Conservation (phyloP, 2,329 filamentous ascomycete species). For the Proliferodiscus dingleyae region DNA sequence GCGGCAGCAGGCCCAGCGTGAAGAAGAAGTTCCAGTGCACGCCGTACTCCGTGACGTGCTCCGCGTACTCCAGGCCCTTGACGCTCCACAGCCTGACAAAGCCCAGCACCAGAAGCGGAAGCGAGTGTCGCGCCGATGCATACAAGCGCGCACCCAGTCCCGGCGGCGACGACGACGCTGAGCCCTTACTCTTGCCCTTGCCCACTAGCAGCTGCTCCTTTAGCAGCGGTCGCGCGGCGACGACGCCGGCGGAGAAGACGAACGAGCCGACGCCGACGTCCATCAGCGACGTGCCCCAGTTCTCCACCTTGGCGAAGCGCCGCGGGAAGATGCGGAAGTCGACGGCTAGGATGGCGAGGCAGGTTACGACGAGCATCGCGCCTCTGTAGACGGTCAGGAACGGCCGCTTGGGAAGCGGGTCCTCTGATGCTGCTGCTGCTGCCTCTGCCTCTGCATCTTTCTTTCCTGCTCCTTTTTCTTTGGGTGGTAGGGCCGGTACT, state of each 20-base stretch:
- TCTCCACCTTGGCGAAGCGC: slow-evolving; percentile 95
- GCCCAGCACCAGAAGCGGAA: slow-evolving; percentile 78
- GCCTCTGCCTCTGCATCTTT: too few species aligned
- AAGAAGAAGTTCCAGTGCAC: slow-evolving; percentile 99
- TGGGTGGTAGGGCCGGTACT: slow-evolving; percentile 40
- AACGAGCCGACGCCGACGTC: slow-evolving; percentile 96
- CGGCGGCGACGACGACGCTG: too few species aligned
- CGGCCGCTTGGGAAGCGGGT: slow-evolving; percentile 72
- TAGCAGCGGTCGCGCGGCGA: slow-evolving; percentile 78
- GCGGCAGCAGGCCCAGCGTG: slow-evolving; percentile 81
- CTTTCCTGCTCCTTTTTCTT: too few species aligned
- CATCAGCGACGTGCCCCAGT: slow-evolving; percentile 99
- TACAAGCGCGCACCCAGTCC: slow-evolving; percentile 55
- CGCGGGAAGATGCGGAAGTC: slow-evolving; percentile 92
- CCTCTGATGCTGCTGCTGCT: slow-evolving; percentile 31
- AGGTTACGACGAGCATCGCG: slow-evolving; percentile 86
- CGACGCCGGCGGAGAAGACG: slow-evolving; percentile 87
- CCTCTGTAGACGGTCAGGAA: slow-evolving; percentile 91
- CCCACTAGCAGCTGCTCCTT: slow-evolving; percentile 60
- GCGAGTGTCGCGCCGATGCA: slow-evolving; percentile 68
- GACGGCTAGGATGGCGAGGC: slow-evolving; percentile 88
- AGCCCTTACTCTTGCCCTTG: too few species aligned
- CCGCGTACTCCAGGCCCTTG: slow-evolving; percentile 91
- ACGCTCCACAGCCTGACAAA: slow-evolving; percentile 79
- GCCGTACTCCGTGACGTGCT: slow-evolving; percentile 95